phyloP scores from a whole-genome alignment of 2,329 filamentous ascomycete genomes.

The Pseudogymnoascus verrucosus region DNA sequence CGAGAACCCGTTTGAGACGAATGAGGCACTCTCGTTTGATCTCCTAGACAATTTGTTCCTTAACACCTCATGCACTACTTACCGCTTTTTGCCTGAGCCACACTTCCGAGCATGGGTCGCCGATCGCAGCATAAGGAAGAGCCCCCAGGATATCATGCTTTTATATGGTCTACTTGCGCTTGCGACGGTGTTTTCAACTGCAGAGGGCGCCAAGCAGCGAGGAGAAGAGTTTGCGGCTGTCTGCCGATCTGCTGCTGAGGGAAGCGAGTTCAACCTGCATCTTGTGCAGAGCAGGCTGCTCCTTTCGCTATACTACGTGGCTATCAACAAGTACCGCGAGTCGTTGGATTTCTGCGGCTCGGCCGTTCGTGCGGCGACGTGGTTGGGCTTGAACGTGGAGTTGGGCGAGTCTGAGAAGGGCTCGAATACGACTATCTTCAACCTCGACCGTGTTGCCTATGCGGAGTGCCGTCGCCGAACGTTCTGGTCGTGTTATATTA shows the following conservation, averaged over 20 bases:
- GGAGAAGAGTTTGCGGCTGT: slow-evolving; percentile 44
- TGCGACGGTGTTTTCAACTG: slow-evolving; percentile 45
- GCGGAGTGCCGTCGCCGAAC: slow-evolving; percentile 62
- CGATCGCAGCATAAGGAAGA: slow-evolving; percentile 36
- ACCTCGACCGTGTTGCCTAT: slow-evolving; percentile 48
- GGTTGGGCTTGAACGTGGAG: slow-evolving; percentile 57
- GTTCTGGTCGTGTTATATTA: slow-evolving; percentile 63
- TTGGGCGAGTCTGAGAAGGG: slow-evolving; percentile 40
- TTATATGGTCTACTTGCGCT: slow-evolving; percentile 52
- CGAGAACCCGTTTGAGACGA: slow-evolving; percentile 43
- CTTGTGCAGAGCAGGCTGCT: slow-evolving; percentile 61
- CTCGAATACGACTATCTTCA: slow-evolving; percentile 38
- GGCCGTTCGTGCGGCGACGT: slow-evolving; percentile 51
- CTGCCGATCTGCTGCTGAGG: slow-evolving; percentile 48
- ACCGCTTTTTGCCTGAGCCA: slow-evolving; percentile 46
- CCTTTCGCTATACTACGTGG: slow-evolving; percentile 57
- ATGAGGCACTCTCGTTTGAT: slow-evolving; percentile 41
- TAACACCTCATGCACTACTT: slow-evolving; percentile 46
- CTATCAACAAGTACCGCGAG: slow-evolving; percentile 48
- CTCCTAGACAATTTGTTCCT: slow-evolving; percentile 49
- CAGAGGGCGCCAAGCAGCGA: slow-evolving; percentile 35
- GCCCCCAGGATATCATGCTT: slow-evolving; percentile 48
- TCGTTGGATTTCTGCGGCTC: slow-evolving; percentile 57
- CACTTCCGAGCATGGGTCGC: slow-evolving; percentile 48
- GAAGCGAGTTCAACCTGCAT: slow-evolving; percentile 49